Base-by-base conservation (phyloP, 345 rosid species). In the Populus deltoides region DNA sequence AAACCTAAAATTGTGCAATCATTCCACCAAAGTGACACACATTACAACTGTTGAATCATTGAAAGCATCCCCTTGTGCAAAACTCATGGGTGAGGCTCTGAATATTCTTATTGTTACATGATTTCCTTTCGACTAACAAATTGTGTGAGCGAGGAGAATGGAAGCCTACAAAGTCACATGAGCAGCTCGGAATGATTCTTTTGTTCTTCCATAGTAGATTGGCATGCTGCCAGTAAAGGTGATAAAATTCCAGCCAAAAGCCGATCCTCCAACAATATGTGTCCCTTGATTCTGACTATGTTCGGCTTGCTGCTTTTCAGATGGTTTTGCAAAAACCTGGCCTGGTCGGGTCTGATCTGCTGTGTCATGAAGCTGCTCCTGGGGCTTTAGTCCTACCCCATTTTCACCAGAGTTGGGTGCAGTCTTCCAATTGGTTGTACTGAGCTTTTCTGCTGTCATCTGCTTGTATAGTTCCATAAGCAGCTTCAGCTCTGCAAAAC, bases 231-330 rank as follows among this genome's bases (percentile, higher is more conserved):
- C 86, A 3, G 88, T 57, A 80, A 67, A 85, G 62, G 97, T 95
- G 16, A 92, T 61, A 75, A 92, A 93, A 73, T 96, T 92, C 99
- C 99, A 96, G 62, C 97, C 99, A 77, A 92, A 92, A 36, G 92
- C 92, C 0, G 97, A 93, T 17, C 97, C 93, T 25, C 98, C 99
- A n/a, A 90, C 87, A 51, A 90, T 83, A n/a, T 76, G 66, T 5
- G 86, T 71, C 35, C 80, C 81, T 1, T 71, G 80, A 53, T 75
- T 71, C 75, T 77, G 79, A 39, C 73, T 59, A 66, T 80, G 81
- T n/a, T 77, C 84, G 65, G 87, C 55, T 72, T 67, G 85, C 57
- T 15, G 90, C 79, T 67, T 70, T 70, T 85, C 88, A 66, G 90
- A 72, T 38, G 85, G 77, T 69, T 76, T 79, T 6, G 76, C 70